Conservation (phyloP, 2,329 filamentous ascomycete species). For the Hypoxylon sp. region DNA sequence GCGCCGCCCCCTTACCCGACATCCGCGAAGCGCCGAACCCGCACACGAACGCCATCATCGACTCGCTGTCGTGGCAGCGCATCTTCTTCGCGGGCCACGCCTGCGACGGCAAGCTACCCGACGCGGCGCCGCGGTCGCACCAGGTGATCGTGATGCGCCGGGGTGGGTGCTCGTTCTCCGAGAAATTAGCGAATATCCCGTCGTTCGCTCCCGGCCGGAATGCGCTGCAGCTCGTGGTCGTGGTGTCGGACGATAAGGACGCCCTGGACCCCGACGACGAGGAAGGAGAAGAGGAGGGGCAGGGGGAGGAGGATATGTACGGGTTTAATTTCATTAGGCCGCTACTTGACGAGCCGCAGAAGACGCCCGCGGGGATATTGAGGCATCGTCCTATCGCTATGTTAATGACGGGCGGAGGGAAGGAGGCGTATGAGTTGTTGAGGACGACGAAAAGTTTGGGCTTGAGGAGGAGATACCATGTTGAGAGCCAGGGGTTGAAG, state of each 20-base stretch:
- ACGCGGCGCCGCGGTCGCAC: constrained; percentile 68
- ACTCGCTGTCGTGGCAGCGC: constrained; percentile 75
- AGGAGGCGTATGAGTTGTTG: constrained; percentile 75
- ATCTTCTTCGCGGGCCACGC: constrained; percentile 80
- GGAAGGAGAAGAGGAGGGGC: not conserved
- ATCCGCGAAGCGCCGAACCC: constrained; percentile 70
- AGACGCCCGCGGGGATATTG: constrained; percentile 77
- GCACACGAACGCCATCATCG: constrained; percentile 53
- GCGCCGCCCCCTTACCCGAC: constrained; percentile 79
- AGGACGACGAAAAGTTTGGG: constrained; percentile 77
- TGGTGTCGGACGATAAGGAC: constrained; percentile 75
- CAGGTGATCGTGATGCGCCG: constrained; percentile 87
- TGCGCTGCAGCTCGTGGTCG: constrained; percentile 83
- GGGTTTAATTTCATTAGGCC: constrained; percentile 67
- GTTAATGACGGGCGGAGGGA: constrained; percentile 84
- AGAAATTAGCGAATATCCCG: constrained; percentile 89
- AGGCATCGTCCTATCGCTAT: constrained; percentile 82
- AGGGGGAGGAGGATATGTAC: constrained; percentile 24
- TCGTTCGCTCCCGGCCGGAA: constrained; percentile 73
- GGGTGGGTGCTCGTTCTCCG: constrained; percentile 86
- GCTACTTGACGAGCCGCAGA: constrained; percentile 81
- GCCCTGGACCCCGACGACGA: constrained; percentile 40
- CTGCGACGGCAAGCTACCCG: constrained; percentile 72
- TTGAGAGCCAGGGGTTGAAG: constrained; percentile 83
- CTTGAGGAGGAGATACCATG: constrained; percentile 81